Evolutionary conservation across 179 eudicot genomes (phyloP).

Genomic region (Vitellaria paradoxa): DNA sequence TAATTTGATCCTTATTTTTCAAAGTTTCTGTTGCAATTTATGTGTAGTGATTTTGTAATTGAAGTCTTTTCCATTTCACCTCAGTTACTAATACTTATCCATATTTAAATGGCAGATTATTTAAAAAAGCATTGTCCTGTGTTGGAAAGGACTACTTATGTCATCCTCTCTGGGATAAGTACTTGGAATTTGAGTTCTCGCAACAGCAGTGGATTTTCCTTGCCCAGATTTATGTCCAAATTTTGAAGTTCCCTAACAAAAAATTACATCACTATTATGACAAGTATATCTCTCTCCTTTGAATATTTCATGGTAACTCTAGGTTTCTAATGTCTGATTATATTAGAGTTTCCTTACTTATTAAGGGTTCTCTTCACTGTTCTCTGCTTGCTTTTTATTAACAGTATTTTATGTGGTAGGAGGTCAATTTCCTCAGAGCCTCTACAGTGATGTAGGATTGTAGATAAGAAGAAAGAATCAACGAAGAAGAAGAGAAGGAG

Average conservation of each 20-base stretch:
- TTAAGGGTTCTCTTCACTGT: constrained; percentile 5
- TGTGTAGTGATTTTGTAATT: constrained; percentile 10
- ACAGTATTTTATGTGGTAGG: background rate
- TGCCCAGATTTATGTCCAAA: constrained; percentile 60
- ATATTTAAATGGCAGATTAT: constrained; percentile 47
- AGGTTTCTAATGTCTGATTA: background rate
- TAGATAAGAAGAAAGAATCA: no score
- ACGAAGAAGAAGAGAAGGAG: no score
- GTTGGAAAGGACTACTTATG: constrained; percentile 83
- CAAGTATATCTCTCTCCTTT: constrained; percentile 42
- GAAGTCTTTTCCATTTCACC: background rate
- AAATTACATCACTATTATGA: constrained; percentile 75
- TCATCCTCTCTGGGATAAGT: constrained; percentile 79
- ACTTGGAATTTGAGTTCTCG: constrained; percentile 73
- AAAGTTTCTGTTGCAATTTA: background rate
- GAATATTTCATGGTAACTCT: background rate
- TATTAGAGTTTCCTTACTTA: background rate
- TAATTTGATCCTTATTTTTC: constrained; percentile 5
- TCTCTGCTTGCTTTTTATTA: background rate
- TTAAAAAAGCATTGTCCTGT: constrained; percentile 67
- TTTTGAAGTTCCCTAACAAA: constrained; percentile 72
- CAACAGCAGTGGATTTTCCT: constrained; percentile 78
- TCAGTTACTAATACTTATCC: background rate
- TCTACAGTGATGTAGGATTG: no score
- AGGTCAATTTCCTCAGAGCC: background rate